Conservation (phyloP, 2,329 filamentous ascomycete species). For the Huntiella savannae region DNA sequence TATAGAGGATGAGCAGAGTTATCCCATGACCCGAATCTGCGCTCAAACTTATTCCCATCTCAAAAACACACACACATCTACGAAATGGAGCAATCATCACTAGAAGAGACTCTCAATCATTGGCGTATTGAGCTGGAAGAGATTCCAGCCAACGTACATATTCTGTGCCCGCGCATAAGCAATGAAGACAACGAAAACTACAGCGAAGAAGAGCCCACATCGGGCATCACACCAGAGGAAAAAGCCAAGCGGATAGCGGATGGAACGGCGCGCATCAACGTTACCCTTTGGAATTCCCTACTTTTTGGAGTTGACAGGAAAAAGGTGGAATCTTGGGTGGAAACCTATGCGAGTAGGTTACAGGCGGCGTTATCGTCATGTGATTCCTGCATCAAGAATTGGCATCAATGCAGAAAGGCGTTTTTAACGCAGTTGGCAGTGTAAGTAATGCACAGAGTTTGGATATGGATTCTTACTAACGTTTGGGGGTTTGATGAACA, state of each 20-base stretch:
- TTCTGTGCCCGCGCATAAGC: conserved; percentile 47
- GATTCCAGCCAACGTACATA: conserved; percentile 34
- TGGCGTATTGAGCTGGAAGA: conserved; percentile 26
- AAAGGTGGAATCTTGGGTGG: conserved; percentile 38
- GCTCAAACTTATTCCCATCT: not conserved
- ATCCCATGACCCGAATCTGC: no score
- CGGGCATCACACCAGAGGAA: conserved; percentile 29
- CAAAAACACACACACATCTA: not conserved
- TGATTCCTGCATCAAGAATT: conserved; percentile 52
- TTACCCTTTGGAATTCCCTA: conserved; percentile 48
- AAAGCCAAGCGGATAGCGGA: conserved; percentile 35
- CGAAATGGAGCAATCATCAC: conserved; percentile 19
- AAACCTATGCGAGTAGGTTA: conserved; percentile 37
- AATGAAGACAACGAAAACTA: conserved; percentile 48
- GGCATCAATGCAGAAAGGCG: conserved; percentile 48
- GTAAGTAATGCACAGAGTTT: conserved; percentile 20
- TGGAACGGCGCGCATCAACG: conserved; percentile 35
- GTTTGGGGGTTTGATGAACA: conserved; percentile 11
- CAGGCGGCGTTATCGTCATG: conserved; percentile 42
- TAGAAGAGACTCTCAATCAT: conserved; percentile 23
- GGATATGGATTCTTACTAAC: not conserved
- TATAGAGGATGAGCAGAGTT: no score
- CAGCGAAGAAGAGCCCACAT: conserved; percentile 24
- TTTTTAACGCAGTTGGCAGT: conserved; percentile 44
- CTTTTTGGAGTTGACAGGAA: conserved; percentile 48